Conservation (phyloP, 2,329 filamentous ascomycete genomes). For the Phialocephala subalpina region DNA sequence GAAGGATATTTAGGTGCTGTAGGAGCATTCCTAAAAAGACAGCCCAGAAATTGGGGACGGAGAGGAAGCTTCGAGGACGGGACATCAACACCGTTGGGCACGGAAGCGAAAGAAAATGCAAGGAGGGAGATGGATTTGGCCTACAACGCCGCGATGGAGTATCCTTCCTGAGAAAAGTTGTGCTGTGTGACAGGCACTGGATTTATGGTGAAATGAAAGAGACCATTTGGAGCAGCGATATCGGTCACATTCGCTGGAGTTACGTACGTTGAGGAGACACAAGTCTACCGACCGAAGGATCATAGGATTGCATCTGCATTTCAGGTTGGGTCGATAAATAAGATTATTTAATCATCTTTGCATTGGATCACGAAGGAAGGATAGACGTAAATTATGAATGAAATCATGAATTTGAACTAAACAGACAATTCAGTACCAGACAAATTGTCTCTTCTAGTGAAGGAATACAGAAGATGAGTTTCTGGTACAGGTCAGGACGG, state of each 20-base stretch:
- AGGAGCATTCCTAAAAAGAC: conserved; percentile 90
- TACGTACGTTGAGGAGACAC: background rate
- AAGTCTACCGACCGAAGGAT: too few species aligned
- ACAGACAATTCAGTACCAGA: too few species aligned
- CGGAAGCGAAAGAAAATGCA: conserved; percentile 29
- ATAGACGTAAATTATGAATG: too few species aligned
- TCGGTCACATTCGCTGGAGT: background rate
- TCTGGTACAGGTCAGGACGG: too few species aligned
- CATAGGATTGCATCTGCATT: background rate
- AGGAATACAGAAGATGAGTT: too few species aligned
- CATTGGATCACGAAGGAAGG: too few species aligned
- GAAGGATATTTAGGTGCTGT: conserved; percentile 96
- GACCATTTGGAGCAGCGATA: background rate
- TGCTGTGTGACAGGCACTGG: too few species aligned
- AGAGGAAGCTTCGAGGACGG: conserved; percentile 66
- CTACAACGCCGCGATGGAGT: too few species aligned
- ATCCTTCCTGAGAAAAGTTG: too few species aligned
- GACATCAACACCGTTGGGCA: conserved; percentile 21
- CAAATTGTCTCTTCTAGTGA: too few species aligned
- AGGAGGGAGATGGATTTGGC: conserved; percentile 16
- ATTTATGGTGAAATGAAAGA: background rate
- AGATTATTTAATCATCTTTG: too few species aligned
- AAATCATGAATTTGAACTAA: too few species aligned
- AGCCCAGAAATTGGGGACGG: conserved; percentile 90
- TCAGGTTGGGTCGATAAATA: background rate